Base-by-base conservation (phyloP, 2,329 filamentous ascomycete genomes). In the Tolypocladium guangdongense region DNA sequence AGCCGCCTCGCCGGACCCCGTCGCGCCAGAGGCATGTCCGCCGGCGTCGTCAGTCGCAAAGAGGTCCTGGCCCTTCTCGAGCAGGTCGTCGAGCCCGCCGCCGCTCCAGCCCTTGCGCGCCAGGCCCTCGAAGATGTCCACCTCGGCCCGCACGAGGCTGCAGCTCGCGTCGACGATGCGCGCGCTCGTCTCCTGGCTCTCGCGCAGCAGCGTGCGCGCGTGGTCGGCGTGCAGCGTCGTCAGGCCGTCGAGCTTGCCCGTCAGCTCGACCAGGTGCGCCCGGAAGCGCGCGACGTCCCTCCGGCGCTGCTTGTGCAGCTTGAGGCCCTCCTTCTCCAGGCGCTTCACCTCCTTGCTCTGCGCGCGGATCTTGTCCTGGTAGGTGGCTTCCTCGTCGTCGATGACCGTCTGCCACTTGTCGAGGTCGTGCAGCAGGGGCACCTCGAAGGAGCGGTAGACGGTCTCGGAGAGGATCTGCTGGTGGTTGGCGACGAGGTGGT, bases 391-490 rank as follows among this genome's bases (percentile, higher is more conserved):
- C 62, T 86, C 83, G 60, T 86, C 83, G 55, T 83, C 81, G 55
- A 86, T 79, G 59, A 79, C 76, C 51, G 74, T 74, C 52, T 77
- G 76, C 82, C 83, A 87, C 57, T 77, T 77, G 66, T 87, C 83
- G 33, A 86, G 72, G 68, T 86, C 83, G 68, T 86, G 82, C n/a
- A 86, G 73, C 24, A 87, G 71, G 4, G 83, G 83, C 38, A 86
- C 82, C 67, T 87, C 83, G 64, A 87, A 86, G 55, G 75, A 76
- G 52, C 83, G 75, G 67, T 87, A 86, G 10, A 87, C 81, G 0
- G 82, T 86, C 68, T 87, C 83, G 58, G 77, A 81, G 4, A 87
- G 75, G 60, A 87, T 86, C 63, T 86, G 82, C 65, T 85, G 81
- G 71, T 87, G 83, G 68, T 86, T 87, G 47, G 83, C 83, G 54